phyloP scores from a whole-genome alignment of 768 basidiomycete genomes.

The Tricholoma matsutake region DNA sequence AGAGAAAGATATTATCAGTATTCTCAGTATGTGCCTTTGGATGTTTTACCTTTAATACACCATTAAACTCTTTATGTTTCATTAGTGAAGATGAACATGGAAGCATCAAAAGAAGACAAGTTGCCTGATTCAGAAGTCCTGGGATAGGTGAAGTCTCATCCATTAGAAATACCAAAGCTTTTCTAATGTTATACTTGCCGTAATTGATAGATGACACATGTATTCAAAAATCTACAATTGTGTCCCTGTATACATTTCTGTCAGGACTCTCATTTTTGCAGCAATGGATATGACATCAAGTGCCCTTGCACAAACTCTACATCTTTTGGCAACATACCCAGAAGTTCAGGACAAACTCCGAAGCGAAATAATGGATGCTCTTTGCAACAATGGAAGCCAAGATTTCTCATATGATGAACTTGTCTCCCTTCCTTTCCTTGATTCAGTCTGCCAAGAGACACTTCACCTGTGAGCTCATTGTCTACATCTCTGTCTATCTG shows the following conservation, averaged over 20 bases:
- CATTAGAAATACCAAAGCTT: not conserved
- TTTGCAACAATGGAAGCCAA: constrained; percentile 6
- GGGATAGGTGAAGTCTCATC: constrained; percentile 24
- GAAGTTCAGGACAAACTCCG: constrained; percentile 35
- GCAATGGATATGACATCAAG: constrained; percentile 44
- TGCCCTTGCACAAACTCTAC: constrained; percentile 33
- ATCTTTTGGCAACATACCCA: constrained; percentile 29
- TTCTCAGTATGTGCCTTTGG: constrained; percentile 14
- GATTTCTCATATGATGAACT: constrained; percentile 37
- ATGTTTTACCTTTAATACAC: not conserved
- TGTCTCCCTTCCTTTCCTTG: constrained; percentile 33
- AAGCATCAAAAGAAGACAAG: constrained; percentile 26
- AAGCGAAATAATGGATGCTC: constrained; percentile 25
- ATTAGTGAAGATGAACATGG: constrained; percentile 34
- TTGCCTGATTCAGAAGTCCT: constrained; percentile 32
- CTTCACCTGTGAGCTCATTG: constrained; percentile 31
- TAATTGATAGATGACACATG: constrained; percentile 5
- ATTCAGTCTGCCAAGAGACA: constrained; percentile 38
- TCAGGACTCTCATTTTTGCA: constrained; percentile 29
- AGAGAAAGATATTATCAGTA: constrained; percentile 29
- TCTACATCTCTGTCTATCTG: not conserved
- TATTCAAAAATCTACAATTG: no score
- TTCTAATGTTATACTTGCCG: not conserved
- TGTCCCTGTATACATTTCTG: not conserved
- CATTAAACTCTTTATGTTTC: not conserved